Conservation (phyloP, 352 stramenopile species). For the Phytophthora quininea region DNA sequence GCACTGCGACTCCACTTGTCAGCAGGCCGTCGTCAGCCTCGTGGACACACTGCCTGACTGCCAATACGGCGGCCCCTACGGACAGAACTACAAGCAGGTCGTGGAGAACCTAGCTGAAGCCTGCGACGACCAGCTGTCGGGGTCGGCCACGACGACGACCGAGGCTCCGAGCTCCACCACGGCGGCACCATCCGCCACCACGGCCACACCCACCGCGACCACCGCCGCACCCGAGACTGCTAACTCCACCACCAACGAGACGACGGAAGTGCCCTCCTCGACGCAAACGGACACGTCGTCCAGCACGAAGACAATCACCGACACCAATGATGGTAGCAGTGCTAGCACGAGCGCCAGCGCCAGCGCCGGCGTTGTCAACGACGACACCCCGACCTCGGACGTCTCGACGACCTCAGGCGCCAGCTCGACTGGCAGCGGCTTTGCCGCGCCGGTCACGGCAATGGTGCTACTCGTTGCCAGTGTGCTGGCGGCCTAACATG, state of each 20-base stretch:
- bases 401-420: constrained; percentile 8
- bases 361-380: neutral
- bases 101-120: constrained; percentile 5
- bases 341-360: neutral
- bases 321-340: neutral
- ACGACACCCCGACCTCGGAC: constrained; percentile 4
- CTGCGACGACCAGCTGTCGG: neutral
- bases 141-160: neutral
- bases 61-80: constrained; percentile 16
- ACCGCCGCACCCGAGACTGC: neutral
- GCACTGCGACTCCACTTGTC: constrained; percentile 19
- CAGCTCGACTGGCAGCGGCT: neutral
- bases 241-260: too few relatives aligned
- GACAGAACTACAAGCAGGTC: constrained; percentile 20
- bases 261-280: neutral
- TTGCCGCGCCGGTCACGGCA: neutral
- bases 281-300: neutral
- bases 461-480: constrained; percentile 10
- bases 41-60: constrained; percentile 14
- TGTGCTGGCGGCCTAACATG: neutral
- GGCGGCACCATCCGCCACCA: neutral
- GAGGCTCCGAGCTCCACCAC: neutral
- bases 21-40: constrained; percentile 12
- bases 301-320: constrained; percentile 1
- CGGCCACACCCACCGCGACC: constrained; percentile 1